Conservation (phyloP, 2,329 filamentous ascomycete genomes). For the Ophiocordyceps unilateralis region DNA sequence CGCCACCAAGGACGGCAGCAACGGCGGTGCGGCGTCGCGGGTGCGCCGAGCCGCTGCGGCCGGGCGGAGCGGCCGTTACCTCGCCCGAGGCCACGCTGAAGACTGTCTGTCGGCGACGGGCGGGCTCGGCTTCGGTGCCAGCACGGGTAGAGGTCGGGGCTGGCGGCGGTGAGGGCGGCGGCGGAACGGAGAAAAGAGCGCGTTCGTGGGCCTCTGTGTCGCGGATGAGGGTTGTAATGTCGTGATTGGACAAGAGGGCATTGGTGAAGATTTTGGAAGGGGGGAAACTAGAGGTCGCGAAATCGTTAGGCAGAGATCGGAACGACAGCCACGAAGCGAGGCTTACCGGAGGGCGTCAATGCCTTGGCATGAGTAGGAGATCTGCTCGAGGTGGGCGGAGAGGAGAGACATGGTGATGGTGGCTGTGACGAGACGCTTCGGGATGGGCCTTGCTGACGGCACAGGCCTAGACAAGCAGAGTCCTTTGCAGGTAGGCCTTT, state of each 20-base stretch:
- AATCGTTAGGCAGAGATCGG: not conserved
- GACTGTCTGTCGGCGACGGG: slow-evolving; percentile 40
- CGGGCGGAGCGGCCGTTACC: slow-evolving; percentile 37
- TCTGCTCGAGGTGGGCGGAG: slow-evolving; percentile 58
- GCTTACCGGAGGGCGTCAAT: slow-evolving; percentile 56
- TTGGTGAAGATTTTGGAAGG: slow-evolving; percentile 91
- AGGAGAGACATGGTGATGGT: slow-evolving; percentile 45
- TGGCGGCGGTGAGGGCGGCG: slow-evolving; percentile 42
- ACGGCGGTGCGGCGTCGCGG: slow-evolving; percentile 67
- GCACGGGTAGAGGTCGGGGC: slow-evolving; percentile 1
- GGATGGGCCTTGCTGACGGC: not conserved
- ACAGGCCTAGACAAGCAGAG: too few species aligned
- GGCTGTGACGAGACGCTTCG: not conserved
- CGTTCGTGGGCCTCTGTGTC: slow-evolving; percentile 92
- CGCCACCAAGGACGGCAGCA: slow-evolving; percentile 71
- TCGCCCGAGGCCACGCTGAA: slow-evolving; percentile 49
- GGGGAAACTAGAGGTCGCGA: slow-evolving; percentile 53
- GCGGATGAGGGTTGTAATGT: slow-evolving; percentile 87
- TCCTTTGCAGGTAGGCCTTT: too few species aligned
- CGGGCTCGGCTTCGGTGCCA: slow-evolving; percentile 13
- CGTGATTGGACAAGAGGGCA: slow-evolving; percentile 69
- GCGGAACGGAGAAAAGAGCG: slow-evolving; percentile 82
- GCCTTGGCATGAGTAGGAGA: slow-evolving; percentile 55
- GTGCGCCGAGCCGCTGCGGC: slow-evolving; percentile 23
- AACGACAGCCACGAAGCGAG: not conserved